Percentiles rank a stretch among this genome's conserved stretches.
Evolutionary conservation across 768 basidiomycete species (phyloP).

Genomic region (Pisolithus marmoratus): DNA sequence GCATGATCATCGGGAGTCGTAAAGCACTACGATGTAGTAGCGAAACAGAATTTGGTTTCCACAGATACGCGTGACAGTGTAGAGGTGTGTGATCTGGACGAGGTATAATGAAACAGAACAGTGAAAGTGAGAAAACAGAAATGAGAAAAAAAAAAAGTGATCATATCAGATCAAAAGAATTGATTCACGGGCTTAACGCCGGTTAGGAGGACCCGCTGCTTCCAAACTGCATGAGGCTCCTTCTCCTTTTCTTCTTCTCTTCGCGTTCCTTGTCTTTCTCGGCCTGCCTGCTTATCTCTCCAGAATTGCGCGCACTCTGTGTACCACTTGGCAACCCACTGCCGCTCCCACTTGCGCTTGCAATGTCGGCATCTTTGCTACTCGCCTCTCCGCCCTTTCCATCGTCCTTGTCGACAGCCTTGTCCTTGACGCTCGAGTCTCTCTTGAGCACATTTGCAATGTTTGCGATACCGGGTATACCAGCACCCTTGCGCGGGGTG

Average conservation of each 20-base stretch:
- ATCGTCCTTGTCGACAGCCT: slow-evolving; percentile 33
- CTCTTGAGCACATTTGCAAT: slow-evolving; percentile 26
- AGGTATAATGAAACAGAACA: slow-evolving; percentile 1
- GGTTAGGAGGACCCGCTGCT: slow-evolving; percentile 8
- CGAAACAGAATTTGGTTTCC: background rate
- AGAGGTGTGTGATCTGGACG: background rate
- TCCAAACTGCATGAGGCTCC: slow-evolving; percentile 44
- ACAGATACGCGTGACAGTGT: slow-evolving; percentile 6
- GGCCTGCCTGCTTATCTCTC: slow-evolving; percentile 48
- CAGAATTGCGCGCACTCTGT: slow-evolving; percentile 35
- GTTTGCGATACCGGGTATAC: slow-evolving; percentile 27
- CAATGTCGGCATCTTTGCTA: slow-evolving; percentile 10
- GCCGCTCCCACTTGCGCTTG: slow-evolving; percentile 2
- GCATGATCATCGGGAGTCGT: background rate
- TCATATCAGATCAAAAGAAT: background rate
- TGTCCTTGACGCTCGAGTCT: slow-evolving; percentile 29
- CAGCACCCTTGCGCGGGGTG: slow-evolving; percentile 50
- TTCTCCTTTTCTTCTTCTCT: slow-evolving; percentile 58
- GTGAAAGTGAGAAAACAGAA: background rate
- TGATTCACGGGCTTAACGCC: slow-evolving; percentile 1
- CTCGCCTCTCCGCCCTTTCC: slow-evolving; percentile 15
- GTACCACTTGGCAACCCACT: slow-evolving; percentile 29
- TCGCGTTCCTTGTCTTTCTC: slow-evolving; percentile 52
- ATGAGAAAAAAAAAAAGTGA: slow-evolving; percentile 1
- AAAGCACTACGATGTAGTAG: background rate